Conservation (phyloP, 176 grass and related monocot species). For the Microstegium vimineum region DNA sequence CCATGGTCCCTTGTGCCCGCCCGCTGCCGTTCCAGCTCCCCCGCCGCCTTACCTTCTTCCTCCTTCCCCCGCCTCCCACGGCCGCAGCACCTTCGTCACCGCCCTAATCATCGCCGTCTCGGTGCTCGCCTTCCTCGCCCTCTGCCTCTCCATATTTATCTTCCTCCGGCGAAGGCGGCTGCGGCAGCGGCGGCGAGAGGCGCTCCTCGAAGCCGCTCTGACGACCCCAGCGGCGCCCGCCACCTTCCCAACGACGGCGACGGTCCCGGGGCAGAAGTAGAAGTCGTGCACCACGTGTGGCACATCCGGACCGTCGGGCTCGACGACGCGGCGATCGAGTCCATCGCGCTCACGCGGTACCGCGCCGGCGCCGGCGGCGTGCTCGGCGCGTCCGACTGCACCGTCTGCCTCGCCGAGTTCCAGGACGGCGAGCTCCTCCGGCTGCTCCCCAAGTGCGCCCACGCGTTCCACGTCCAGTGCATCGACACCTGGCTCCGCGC, state of each 20-base stretch:
- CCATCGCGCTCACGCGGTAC: constrained; percentile 49
- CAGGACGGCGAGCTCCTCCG: constrained; percentile 83
- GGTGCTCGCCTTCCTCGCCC: background rate
- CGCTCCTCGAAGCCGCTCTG: constrained; percentile 1
- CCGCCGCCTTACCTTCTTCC: too few relatives aligned
- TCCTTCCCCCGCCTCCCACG: background rate
- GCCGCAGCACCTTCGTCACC: background rate
- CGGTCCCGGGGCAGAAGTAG: background rate
- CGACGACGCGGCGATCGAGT: constrained; percentile 63
- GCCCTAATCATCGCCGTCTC: background rate
- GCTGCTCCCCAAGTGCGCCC: constrained; percentile 77
- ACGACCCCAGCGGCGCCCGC: background rate
- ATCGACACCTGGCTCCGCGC: constrained; percentile 86
- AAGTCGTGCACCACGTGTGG: constrained; percentile 67
- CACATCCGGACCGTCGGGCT: constrained; percentile 81
- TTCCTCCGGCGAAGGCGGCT: constrained; percentile 35
- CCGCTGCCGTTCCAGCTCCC: too few relatives aligned
- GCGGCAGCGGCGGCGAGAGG: constrained; percentile 6
- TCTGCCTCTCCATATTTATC: background rate
- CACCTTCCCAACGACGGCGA: background rate
- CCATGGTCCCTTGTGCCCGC: background rate
- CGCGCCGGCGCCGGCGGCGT: constrained; percentile 9
- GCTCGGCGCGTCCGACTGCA: constrained; percentile 56
- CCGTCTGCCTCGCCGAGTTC: constrained; percentile 84
- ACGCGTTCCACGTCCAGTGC: constrained; percentile 81